These are phyloP conservation scores for Rhizopogon rudus DNA, from an alignment of 768 basidiomycete genomes.

Conservation along the genomic window DNA sequence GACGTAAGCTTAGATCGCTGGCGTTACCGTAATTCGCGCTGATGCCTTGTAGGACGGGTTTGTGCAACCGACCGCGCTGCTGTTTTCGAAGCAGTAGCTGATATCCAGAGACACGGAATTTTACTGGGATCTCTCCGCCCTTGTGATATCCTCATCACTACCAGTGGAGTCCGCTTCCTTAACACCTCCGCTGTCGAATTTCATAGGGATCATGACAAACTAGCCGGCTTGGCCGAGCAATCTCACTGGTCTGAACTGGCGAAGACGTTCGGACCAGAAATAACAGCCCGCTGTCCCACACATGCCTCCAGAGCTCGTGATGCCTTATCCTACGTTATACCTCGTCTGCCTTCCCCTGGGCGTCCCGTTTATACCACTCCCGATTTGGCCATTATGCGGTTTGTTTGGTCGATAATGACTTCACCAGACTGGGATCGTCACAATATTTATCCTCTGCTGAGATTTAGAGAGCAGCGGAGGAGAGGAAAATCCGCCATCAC, in stretches of 20 bases:
- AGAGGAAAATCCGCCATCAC: not conserved
- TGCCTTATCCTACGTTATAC: conserved; percentile 17
- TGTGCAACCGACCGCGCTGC: conserved; percentile 20
- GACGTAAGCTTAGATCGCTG: conserved; percentile 15
- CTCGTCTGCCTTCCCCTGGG: conserved; percentile 20
- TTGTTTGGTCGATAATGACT: conserved; percentile 16
- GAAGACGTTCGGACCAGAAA: conserved; percentile 13
- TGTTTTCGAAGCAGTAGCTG: conserved; percentile 25
- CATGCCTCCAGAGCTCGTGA: conserved; percentile 1
- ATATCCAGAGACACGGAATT: conserved; percentile 27
- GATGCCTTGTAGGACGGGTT: conserved; percentile 14
- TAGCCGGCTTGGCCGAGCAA: conserved; percentile 14
- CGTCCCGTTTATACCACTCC: conserved; percentile 12
- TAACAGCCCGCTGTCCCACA: not conserved
- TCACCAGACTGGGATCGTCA: conserved; percentile 6
- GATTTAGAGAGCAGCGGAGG: not conserved
- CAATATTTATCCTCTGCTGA: not conserved
- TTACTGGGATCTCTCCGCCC: conserved; percentile 10
- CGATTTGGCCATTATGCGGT: conserved; percentile 15
- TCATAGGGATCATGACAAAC: conserved; percentile 19
- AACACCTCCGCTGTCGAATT: conserved; percentile 12
- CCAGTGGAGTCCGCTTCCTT: conserved; percentile 23
- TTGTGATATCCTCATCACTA: conserved; percentile 25
- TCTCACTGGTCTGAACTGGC: conserved; percentile 14
- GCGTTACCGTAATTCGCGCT: not conserved